phyloP scores from a whole-genome alignment of 768 basidiomycete genomes.

The Crucibulum laeve region DNA sequence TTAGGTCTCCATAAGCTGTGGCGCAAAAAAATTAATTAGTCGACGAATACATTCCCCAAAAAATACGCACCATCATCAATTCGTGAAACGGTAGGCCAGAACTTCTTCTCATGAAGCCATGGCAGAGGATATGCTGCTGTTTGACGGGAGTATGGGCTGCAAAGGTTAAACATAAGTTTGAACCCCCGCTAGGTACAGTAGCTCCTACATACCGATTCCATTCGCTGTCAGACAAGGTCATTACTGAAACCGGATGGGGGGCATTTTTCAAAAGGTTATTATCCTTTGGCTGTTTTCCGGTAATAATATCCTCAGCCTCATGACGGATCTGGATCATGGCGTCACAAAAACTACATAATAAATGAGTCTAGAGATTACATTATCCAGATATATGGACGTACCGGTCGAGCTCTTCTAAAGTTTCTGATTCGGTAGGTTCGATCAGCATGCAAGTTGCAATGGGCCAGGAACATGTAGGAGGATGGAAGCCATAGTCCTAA shows the following conservation, averaged over 20 bases:
- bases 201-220: constrained; percentile 74
- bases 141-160: constrained; percentile 84
- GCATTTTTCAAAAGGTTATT: constrained; percentile 94
- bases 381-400: constrained; percentile 19
- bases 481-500: constrained; percentile 91
- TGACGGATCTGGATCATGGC: constrained; percentile 96
- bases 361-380: constrained; percentile 1
- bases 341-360: constrained; percentile 76
- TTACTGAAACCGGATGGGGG: constrained; percentile 80
- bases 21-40: constrained; percentile 1
- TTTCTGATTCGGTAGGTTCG: constrained; percentile 96
- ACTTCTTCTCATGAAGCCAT: constrained; percentile 83
- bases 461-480: constrained; percentile 98
- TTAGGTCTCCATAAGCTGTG: constrained; percentile 89
- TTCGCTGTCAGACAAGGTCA: constrained; percentile 66
- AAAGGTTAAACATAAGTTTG: constrained; percentile 3
- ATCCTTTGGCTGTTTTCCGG: constrained; percentile 84
- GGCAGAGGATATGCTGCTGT: constrained; percentile 88
- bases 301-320: constrained; percentile 84
- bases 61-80: constrained; percentile 79
- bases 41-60: constrained; percentile 3
- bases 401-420: constrained; percentile 89
- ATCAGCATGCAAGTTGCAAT: constrained; percentile 96
- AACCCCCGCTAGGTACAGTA: neutral
- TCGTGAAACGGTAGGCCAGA: constrained; percentile 92